Evolutionary conservation across 345 rosid genomes (phyloP), one percentile per base, ranked within the genome.

Genomic region (Euphorbia tirucalli): DNA sequence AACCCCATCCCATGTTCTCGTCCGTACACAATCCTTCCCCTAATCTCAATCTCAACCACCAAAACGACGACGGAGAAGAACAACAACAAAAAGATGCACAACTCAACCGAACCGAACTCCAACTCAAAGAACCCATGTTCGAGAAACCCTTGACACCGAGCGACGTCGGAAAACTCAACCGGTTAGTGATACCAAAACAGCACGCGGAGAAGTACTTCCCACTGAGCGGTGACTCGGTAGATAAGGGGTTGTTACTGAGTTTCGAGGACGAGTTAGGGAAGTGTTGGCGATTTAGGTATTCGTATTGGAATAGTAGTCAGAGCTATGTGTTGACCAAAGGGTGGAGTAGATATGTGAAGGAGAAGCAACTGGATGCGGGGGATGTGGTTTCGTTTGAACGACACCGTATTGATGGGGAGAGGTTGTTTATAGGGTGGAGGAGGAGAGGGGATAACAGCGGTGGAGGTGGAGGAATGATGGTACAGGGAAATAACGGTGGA

Each of bases 291-390:
- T 92, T 92, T 64, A 79, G 97, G 43, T 92, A 92, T 85, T 92
- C 97, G 7, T 92, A 90, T 66, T 92, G 97, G 97, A 85, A 83
- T 68, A 87, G 91, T 49, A 92, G 97, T 65, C 97, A 92, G 46
- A 92, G 97, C 83, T 92, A 92, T 66, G 97, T 92, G 19, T 70
- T 92, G 75, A 92, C 97, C 7, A 92, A 92, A 81, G 97, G 97
- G 7, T 92, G 97, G 97, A 90, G 97, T 70, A 74, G 92, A 54
- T 92, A 90, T 67, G 96, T 92, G 18, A 92, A 90, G 72, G 97
- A 92, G 75, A 92, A 92, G 78, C 86, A 85, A 57, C 90, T 92
- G 0, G 94, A 86, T 55, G 96, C 96, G 1, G 97, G 97, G 0
- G 97, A 92, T 71, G 77, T 87, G 32, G 84, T 90, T 72, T 79